Evolutionary conservation across 2,329 filamentous ascomycete genomes (phyloP), one percentile per base, ranked within the genome.

Genomic region (Pestalotiopsis sp.): DNA sequence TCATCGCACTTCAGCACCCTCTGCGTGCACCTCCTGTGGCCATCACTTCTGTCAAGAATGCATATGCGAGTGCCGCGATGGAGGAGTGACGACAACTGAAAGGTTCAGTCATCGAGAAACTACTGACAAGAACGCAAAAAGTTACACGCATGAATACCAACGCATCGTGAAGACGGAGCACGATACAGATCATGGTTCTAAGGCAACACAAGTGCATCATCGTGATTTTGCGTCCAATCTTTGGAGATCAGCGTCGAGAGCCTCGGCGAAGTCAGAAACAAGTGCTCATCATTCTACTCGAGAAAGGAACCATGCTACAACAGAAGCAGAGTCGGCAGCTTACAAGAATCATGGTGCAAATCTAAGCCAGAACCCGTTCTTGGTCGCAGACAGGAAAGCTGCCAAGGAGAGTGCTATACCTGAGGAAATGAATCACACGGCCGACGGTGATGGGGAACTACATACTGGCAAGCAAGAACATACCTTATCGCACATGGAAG

Each of bases 21-120:
- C 77, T 9, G 79, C 79, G 60, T 89, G 86, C 71, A 74, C 78
- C 38, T 80, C 80, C 57, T 89, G 87, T 71, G 85, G 84, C 1
- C 87, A 89, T 73, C 80, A 79, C 11, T 81, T 86, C 17, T 89
- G 86, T 71, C 70, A 76, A 39, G 83, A 83, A 67, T 88, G 86
- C 71, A 77, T 75, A 9, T 80, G 78, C 58, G 79, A 83, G 64
- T 68, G 80, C 11, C 72, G 76, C 3, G 66, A 74, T 27, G 71
- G 69, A 14, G 71, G 69, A 11, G 70, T 72, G 17, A 71, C 73
- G 9, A 69, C 69, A 3, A 73, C 76, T 67, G 62, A 68, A 7
- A 58, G 64, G 31, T 73, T 75, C 64, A 72, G 73, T 6, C 70
- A 74, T 59, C 72, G 71, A 63, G 65, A 68, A 27, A 73, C 64